A percentile compares a stretch with the other conserved stretches of the same genome.
Evolutionary conservation across 148 eudicot genomes (phyloP).

Genomic region (Arctostaphylos glauca): DNA sequence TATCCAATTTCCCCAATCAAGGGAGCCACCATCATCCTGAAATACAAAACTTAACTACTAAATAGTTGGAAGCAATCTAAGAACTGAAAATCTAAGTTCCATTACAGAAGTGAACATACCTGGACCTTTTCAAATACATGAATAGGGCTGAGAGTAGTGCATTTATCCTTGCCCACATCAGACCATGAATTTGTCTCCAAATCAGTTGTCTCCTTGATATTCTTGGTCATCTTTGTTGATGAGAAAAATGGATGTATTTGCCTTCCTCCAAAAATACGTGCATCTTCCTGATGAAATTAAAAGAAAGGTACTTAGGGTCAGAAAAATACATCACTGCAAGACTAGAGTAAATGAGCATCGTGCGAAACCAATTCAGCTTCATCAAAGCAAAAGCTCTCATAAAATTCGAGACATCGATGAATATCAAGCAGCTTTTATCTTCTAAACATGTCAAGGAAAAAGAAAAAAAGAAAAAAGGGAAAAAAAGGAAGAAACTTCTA

Average conservation of each 20-base stretch:
- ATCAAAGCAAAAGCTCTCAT: background rate
- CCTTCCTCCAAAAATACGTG: constrained; percentile 77
- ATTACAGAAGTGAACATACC: constrained; percentile 39
- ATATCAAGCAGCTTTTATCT: background rate
- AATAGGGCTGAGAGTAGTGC: constrained; percentile 54
- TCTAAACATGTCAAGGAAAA: background rate
- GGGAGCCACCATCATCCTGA: constrained; percentile 46
- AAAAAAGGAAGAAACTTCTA: constrained; percentile 13
- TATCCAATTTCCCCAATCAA: constrained; percentile 79
- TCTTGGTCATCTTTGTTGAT: constrained; percentile 55
- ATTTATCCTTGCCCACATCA: constrained; percentile 37
- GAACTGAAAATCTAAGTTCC: background rate
- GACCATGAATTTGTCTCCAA: constrained; percentile 38
- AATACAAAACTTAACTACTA: constrained; percentile 13
- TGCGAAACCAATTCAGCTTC: background rate
- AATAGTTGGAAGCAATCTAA: background rate
- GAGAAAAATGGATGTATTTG: constrained; percentile 91
- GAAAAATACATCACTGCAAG: background rate
- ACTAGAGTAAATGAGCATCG: background rate
- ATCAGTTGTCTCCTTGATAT: constrained; percentile 39
- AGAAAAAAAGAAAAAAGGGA: background rate
- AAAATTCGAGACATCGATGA: background rate
- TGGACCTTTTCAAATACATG: constrained; percentile 72
- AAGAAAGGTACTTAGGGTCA: background rate
- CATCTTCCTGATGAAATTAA: constrained; percentile 67